Evolutionary conservation across 2,329 filamentous ascomycete genomes (phyloP), one percentile per base, ranked within the genome.

Genomic region (Aspergillus latus): DNA sequence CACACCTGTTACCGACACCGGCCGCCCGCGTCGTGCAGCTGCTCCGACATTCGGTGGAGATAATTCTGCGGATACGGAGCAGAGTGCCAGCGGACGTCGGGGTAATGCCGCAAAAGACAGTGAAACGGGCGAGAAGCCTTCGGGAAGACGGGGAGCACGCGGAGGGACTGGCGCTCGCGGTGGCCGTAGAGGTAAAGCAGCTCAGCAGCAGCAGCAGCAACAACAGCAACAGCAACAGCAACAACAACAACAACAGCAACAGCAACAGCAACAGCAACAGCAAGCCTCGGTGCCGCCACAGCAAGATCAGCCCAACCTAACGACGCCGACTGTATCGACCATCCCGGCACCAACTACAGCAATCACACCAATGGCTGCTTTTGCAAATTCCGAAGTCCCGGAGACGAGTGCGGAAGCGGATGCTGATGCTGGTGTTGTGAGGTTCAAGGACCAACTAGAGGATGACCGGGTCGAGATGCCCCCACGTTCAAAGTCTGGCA

Each of bases 31-130:
- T 44, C 74, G 78, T 59, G 78, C 78, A 40, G 78, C 78, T 15
- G 78, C 78, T 2, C 78, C 78, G 6, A 79, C 76, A 0, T 81
- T 81, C 68, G 78, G 78, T 68, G 78, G 78, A 49, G 66, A 72
- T 52, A 63, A 73, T 32, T 59, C 69, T 53, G 66, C 71, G 54
- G 67, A 76, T 57, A 52, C 62, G 37, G 65, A 76, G 57, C 59
- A 61, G 37, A 48, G 30, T 36, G 40, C 59, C 9, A 66, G 69
- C 37, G 68, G 70, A 32, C 72, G 74, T 55, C 70, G 74, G 26
- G 67, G 67, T 16, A 64, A 68, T 61, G 40, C 62, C 26, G 50
- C 65, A 36, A 74, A 72, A 45, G 74, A 76, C 45, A 60, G 67
- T 4, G 71, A 77, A 30, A 64, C 66, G 15, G 44, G 65, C 10